Conservation (phyloP, 2,329 filamentous ascomycete genomes). For the Knufia petricola region DNA sequence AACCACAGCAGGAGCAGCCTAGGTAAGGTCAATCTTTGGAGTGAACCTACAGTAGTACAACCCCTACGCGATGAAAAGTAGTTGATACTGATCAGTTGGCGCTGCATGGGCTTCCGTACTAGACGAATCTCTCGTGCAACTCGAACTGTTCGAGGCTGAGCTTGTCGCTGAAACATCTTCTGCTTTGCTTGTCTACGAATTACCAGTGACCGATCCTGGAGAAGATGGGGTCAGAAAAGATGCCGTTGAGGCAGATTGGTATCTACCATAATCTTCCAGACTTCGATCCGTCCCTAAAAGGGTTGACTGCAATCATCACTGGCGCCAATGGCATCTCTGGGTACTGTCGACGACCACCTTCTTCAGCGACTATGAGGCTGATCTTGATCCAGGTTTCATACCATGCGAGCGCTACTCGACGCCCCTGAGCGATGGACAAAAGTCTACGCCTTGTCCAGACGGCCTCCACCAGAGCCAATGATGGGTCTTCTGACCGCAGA, state of each 20-base stretch:
- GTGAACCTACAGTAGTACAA: no score
- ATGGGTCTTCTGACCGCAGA: slow-evolving; percentile 28
- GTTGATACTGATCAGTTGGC: no score
- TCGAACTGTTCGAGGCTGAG: no score
- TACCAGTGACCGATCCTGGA: no score
- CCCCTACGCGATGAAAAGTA: no score
- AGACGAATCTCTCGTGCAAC: no score
- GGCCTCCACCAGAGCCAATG: slow-evolving; percentile 31
- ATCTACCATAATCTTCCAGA: slow-evolving; percentile 44
- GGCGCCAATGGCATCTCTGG: slow-evolving; percentile 48
- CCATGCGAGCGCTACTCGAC: slow-evolving; percentile 40
- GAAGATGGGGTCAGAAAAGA: slow-evolving; percentile 22
- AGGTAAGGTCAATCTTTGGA: no score
- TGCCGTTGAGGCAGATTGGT: slow-evolving; percentile 25
- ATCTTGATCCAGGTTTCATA: slow-evolving; percentile 19
- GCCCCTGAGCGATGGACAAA: slow-evolving; percentile 40
- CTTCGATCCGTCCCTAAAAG: slow-evolving; percentile 34
- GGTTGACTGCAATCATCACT: slow-evolving; percentile 43
- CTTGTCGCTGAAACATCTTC: no score
- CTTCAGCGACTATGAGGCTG: no score
- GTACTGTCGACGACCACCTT: slow-evolving; percentile 26
- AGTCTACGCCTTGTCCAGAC: slow-evolving; percentile 41
- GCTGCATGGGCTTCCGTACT: no score
- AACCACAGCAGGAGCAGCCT: neutral
- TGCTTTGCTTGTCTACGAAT: no score